These are phyloP conservation scores for Hericium alpestre DNA, from an alignment of 768 basidiomycete genomes.

Conservation along the genomic window DNA sequence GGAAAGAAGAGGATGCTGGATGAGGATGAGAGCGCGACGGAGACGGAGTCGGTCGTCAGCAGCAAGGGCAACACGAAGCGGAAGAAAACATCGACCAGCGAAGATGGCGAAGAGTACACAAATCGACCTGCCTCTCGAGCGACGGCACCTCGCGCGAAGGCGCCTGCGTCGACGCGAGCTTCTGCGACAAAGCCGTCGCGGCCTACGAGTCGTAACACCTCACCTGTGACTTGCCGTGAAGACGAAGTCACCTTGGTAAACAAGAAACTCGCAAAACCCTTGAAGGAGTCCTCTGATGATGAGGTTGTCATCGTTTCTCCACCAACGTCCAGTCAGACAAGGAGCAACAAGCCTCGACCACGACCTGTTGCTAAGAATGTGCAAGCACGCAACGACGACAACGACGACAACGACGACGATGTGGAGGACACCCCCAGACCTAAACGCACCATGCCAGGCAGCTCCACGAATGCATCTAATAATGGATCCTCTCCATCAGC, in stretches of 20 bases:
- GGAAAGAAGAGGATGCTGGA: neutral
- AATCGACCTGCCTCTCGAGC: no score
- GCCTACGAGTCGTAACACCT: neutral
- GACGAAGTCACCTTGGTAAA: no score
- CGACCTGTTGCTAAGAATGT: neutral
- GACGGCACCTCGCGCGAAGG: neutral
- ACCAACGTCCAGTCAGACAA: neutral
- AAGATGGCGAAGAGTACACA: neutral
- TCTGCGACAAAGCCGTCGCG: neutral
- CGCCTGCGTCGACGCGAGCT: neutral
- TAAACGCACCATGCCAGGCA: neutral
- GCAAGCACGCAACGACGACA: neutral
- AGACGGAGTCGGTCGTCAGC: neutral
- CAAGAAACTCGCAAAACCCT: no score
- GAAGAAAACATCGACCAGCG: constrained; percentile 8
- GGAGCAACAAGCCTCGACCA: neutral
- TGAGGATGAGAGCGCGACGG: neutral
- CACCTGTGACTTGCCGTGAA: no score
- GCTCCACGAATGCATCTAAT: no score
- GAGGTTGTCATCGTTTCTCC: neutral
- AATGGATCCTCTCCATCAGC: no score
- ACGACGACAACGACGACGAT: neutral
- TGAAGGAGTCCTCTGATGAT: neutral
- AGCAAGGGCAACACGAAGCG: constrained; percentile 6
- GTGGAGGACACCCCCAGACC: constrained; percentile 1